Evolutionary conservation across 2,329 filamentous ascomycete species (phyloP).

Genomic region (Chaetothyriales sp.): DNA sequence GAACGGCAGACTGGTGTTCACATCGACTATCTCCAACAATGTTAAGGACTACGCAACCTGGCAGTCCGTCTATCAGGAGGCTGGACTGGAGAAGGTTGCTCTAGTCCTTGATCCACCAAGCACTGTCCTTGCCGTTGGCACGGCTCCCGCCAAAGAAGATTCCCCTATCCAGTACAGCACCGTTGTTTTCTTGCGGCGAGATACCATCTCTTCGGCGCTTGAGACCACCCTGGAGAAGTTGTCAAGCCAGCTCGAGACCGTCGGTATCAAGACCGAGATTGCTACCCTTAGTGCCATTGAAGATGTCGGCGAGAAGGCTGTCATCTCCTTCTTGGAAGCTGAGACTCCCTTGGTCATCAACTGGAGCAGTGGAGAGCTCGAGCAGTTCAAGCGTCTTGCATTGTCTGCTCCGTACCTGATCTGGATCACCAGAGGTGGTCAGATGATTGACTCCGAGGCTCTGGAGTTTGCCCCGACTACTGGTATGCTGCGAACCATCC

Average conservation of each 20-base stretch:
- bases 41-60: slow-evolving; percentile 13
- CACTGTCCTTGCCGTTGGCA: too few species aligned
- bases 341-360: slow-evolving; percentile 20
- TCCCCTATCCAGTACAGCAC: too few species aligned
- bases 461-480: slow-evolving; percentile 11
- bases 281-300: slow-evolving; percentile 16
- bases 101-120: too few species aligned
- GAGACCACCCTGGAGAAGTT: not conserved
- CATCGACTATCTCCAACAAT: slow-evolving; percentile 19
- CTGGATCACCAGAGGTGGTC: slow-evolving; percentile 20
- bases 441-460: slow-evolving; percentile 4
- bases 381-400: slow-evolving; percentile 18
- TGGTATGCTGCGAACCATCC: slow-evolving; percentile 19
- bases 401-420: slow-evolving; percentile 17
- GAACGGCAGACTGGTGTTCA: slow-evolving; percentile 20
- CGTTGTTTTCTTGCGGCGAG: too few species aligned
- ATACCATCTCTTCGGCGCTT: slow-evolving; percentile 10
- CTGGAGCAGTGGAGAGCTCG: slow-evolving; percentile 19
- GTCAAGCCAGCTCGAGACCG: not conserved
- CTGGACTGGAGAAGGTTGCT: too few species aligned
- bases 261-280: slow-evolving; percentile 11
- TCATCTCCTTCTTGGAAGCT: slow-evolving; percentile 22
- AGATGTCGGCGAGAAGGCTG: slow-evolving; percentile 11
- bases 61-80: too few species aligned
- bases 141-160: too few species aligned